phyloP scores from a whole-genome alignment of 495 filamentous ascomycete genomes.

The Annulohypoxylon stygium region DNA sequence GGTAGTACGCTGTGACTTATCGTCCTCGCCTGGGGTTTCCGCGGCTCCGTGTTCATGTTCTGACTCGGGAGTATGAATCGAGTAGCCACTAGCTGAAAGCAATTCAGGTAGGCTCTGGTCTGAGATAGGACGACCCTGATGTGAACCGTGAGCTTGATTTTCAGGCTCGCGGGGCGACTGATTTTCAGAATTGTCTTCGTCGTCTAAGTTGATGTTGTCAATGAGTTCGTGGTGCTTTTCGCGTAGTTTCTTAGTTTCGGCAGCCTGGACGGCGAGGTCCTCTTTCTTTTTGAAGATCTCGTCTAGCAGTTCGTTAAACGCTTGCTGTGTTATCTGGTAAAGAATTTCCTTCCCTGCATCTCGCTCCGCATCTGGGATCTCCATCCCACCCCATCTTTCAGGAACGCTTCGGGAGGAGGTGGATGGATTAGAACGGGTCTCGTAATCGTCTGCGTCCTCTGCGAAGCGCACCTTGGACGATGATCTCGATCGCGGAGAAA shows the following conservation, averaged over 20 bases:
- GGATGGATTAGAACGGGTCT: slow-evolving; percentile 80
- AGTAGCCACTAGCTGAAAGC: slow-evolving; percentile 65
- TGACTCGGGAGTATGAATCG: slow-evolving; percentile 41
- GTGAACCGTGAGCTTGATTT: slow-evolving; percentile 18
- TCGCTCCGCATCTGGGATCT: slow-evolving; percentile 81
- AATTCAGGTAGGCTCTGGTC: slow-evolving; percentile 64
- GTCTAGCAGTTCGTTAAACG: slow-evolving; percentile 92
- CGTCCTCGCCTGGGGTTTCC: not conserved
- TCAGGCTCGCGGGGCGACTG: slow-evolving; percentile 29
- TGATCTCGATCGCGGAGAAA: slow-evolving; percentile 79
- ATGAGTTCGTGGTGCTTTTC: slow-evolving; percentile 63
- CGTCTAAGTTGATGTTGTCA: slow-evolving; percentile 62
- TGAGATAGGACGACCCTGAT: slow-evolving; percentile 35
- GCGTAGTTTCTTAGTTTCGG: slow-evolving; percentile 72
- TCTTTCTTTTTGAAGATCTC: slow-evolving; percentile 85
- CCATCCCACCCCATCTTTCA: slow-evolving; percentile 86
- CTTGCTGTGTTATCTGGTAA: slow-evolving; percentile 90
- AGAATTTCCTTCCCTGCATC: slow-evolving; percentile 90
- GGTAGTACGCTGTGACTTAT: not conserved
- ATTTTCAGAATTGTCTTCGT: slow-evolving; percentile 49
- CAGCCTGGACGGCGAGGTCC: slow-evolving; percentile 77
- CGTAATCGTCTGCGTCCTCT: slow-evolving; percentile 79
- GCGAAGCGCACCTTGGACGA: slow-evolving; percentile 88
- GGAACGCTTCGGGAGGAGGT: slow-evolving; percentile 84
- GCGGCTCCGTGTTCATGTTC: slow-evolving; percentile 2